A percentile compares a stretch with the other conserved stretches of the same genome.
phyloP scores from a whole-genome alignment of 1,139 yeast species.

The Hyphopichia burtonii region DNA sequence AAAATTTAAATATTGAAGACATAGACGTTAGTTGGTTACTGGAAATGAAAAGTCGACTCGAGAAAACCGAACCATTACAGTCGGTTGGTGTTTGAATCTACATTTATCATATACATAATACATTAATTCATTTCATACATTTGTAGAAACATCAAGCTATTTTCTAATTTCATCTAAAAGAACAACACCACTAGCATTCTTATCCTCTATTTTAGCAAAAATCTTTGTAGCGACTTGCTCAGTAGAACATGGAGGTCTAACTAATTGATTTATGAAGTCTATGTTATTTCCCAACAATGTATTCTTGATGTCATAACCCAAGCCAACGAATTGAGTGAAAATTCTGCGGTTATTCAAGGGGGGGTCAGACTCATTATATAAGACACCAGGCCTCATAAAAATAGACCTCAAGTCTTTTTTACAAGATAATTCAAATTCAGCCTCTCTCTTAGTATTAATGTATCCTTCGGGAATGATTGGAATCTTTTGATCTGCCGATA shows the following conservation, averaged over 20 bases:
- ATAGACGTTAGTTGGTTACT: slow-evolving; percentile 28
- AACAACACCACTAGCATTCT: slow-evolving; percentile 55
- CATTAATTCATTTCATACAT: neutral
- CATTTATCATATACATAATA: too few species aligned
- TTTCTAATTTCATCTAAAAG: slow-evolving; percentile 48
- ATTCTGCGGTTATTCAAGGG: slow-evolving; percentile 28
- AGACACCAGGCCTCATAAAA: slow-evolving; percentile 75
- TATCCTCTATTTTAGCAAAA: slow-evolving; percentile 53
- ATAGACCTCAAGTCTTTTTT: slow-evolving; percentile 54
- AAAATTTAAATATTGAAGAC: slow-evolving; percentile 21
- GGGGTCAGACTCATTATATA: slow-evolving; percentile 58
- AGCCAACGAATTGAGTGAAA: slow-evolving; percentile 24
- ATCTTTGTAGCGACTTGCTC: slow-evolving; percentile 65
- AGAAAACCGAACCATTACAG: neutral
- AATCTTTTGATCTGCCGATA: slow-evolving; percentile 74
- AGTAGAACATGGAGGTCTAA: slow-evolving; percentile 68
- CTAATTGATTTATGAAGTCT: slow-evolving; percentile 39
- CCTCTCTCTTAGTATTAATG: slow-evolving; percentile 71
- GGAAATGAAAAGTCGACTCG: slow-evolving; percentile 9
- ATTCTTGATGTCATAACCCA: slow-evolving; percentile 46
- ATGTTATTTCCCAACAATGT: slow-evolving; percentile 25
- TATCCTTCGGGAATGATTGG: slow-evolving; percentile 71
- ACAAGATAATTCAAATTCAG: slow-evolving; percentile 59
- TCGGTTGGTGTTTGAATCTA: too few species aligned
- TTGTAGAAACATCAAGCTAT: neutral